A percentile compares a stretch with the other conserved stretches of the same genome.
Evolutionary conservation across 2,329 filamentous ascomycete genomes (phyloP).

Genomic region (Didymella segeticola): DNA sequence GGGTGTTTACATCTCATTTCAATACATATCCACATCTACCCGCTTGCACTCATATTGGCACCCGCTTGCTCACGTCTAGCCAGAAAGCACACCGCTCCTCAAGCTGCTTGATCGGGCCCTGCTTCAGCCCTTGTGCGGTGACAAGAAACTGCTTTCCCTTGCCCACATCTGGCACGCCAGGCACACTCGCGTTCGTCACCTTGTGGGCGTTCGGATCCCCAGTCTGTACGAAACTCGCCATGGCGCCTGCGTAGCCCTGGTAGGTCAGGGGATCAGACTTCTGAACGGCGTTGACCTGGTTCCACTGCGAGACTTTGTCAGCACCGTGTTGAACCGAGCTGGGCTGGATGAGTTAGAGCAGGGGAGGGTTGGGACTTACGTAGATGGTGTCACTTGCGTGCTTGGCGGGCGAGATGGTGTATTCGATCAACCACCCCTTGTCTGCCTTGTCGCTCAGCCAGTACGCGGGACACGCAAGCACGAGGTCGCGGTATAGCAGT

Average conservation of each 20-base stretch:
- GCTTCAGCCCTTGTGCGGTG: slow-evolving; percentile 53
- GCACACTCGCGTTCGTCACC: slow-evolving; percentile 54
- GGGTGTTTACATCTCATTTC: background rate
- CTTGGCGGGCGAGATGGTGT: slow-evolving; percentile 64
- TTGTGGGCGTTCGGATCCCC: slow-evolving; percentile 66
- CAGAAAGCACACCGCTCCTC: slow-evolving; percentile 62
- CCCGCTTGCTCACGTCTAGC: slow-evolving; percentile 54
- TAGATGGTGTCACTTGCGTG: slow-evolving; percentile 66
- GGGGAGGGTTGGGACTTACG: slow-evolving; percentile 40
- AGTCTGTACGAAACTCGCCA: slow-evolving; percentile 66
- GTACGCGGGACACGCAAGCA: slow-evolving; percentile 66
- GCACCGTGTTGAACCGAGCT: background rate
- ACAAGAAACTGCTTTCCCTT: slow-evolving; percentile 61
- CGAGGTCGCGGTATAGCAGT: slow-evolving; percentile 64
- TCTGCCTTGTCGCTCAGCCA: slow-evolving; percentile 60
- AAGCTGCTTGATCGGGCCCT: slow-evolving; percentile 50
- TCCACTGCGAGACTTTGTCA: slow-evolving; percentile 55
- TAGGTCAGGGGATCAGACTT: slow-evolving; percentile 61
- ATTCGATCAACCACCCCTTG: slow-evolving; percentile 63
- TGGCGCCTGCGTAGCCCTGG: slow-evolving; percentile 63
- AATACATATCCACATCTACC: background rate
- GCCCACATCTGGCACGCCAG: slow-evolving; percentile 55
- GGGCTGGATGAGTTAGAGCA: no score
- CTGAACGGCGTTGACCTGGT: slow-evolving; percentile 62
- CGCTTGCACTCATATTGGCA: slow-evolving; percentile 50